phyloP scores from a whole-genome alignment of 352 stramenopile genomes.

The Blastocystis sp. region DNA sequence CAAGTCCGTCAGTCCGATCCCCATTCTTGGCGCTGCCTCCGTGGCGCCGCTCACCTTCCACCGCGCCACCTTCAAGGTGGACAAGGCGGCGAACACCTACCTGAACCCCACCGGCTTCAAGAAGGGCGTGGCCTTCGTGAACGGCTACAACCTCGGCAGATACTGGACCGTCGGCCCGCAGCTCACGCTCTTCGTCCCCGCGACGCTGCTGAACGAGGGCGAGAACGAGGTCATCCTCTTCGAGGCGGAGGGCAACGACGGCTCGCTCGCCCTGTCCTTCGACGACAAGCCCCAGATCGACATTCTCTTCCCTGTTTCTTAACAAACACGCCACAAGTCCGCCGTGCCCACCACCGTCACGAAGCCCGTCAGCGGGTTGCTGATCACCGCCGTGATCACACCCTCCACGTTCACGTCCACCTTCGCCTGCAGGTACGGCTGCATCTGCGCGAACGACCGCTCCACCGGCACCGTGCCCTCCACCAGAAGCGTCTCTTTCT shows the following conservation, averaged over 20 bases:
- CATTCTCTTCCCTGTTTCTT: conserved; percentile 23
- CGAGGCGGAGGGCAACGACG: conserved; percentile 46
- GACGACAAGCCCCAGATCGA: conserved; percentile 61
- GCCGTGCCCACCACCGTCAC: neutral
- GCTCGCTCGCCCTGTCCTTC: conserved; percentile 37
- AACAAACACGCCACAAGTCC: conserved; percentile 32
- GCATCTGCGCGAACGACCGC: neutral
- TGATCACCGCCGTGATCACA: neutral
- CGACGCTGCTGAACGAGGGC: conserved; percentile 65
- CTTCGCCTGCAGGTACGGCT: neutral
- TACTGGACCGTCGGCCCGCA: conserved; percentile 69
- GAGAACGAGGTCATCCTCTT: conserved; percentile 66
- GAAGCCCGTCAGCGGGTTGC: neutral
- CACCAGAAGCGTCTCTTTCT: neutral
- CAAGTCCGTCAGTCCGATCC: conserved; percentile 42
- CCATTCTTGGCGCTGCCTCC: neutral
- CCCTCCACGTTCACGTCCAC: neutral
- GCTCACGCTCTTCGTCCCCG: conserved; percentile 65
- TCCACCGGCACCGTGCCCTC: neutral
- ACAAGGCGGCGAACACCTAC: conserved; percentile 54
- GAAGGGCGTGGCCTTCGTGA: conserved; percentile 69
- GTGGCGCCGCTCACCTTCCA: conserved; percentile 46
- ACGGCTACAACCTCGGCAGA: conserved; percentile 65
- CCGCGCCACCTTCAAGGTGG: conserved; percentile 40
- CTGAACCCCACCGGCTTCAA: conserved; percentile 66